These are phyloP conservation scores for Berberis thunbergii DNA, from an alignment of 164 flowering plant species.

Conservation along the genomic window DNA sequence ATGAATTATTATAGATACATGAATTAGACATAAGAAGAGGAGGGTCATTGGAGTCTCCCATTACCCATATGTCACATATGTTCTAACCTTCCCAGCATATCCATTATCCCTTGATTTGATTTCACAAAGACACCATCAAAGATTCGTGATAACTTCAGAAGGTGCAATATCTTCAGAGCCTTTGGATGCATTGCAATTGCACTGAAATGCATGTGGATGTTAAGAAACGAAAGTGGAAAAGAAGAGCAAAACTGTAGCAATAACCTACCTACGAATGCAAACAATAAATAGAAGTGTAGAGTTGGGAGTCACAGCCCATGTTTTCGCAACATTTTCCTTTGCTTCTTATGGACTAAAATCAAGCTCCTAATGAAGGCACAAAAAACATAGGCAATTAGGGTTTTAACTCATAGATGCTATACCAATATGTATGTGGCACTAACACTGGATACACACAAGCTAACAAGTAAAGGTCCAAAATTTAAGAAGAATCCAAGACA, in stretches of 20 bases:
- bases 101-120: constrained; percentile 43
- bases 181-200: constrained; percentile 63
- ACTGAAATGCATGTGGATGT: constrained; percentile 19
- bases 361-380: constrained; percentile 38
- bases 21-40: background rate
- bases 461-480: too few species aligned
- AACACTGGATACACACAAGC: background rate
- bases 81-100: constrained; percentile 57
- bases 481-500: too few species aligned
- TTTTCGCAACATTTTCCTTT: constrained; percentile 33
- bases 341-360: constrained; percentile 64
- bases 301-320: constrained; percentile 13
- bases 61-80: constrained; percentile 85
- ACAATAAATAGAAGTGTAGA: constrained; percentile 59
- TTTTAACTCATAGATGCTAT: background rate
- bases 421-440: background rate
- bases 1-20: background rate
- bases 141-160: constrained; percentile 34
- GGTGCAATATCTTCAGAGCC: constrained; percentile 43
- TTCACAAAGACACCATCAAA: constrained; percentile 60
- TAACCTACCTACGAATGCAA: constrained; percentile 67
- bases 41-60: background rate
- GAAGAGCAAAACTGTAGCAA: background rate
- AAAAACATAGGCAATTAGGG: background rate
- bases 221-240: background rate